Evolutionary conservation across 148 eudicot species (phyloP).

Genomic region (Rhododendron williamsianum): DNA sequence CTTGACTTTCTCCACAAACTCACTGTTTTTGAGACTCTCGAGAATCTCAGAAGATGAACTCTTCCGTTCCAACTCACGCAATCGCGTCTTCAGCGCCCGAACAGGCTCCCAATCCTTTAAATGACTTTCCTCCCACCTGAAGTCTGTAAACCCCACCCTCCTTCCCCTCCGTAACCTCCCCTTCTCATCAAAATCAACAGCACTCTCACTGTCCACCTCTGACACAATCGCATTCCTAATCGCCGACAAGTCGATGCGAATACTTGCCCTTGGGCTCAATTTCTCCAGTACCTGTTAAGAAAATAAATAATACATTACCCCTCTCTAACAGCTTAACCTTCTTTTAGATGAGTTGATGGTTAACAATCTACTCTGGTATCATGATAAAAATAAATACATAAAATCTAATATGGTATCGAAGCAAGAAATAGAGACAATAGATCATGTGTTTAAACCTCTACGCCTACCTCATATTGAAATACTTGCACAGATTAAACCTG

Average conservation of each 20-base stretch:
- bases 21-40: constrained; percentile 60
- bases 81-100: constrained; percentile 47
- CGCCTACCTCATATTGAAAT: neutral
- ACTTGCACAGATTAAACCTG: neutral
- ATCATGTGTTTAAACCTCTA: neutral
- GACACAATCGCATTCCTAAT: constrained; percentile 64
- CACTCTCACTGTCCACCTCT: constrained; percentile 35
- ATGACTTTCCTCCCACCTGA: constrained; percentile 39
- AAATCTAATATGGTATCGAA: neutral
- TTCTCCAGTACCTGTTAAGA: constrained; percentile 44
- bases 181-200: constrained; percentile 23
- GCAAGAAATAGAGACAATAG: neutral
- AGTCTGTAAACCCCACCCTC: constrained; percentile 40
- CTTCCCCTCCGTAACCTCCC: constrained; percentile 32
- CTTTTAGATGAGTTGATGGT: neutral
- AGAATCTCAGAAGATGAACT: constrained; percentile 61
- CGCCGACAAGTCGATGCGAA: constrained; percentile 69
- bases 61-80: constrained; percentile 65
- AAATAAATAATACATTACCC: neutral
- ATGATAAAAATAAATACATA: neutral
- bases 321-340: neutral
- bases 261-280: constrained; percentile 53
- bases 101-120: constrained; percentile 81
- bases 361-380: neutral
- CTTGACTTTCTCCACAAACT: constrained; percentile 72